A percentile compares a stretch with the other conserved stretches of the same genome.
These are phyloP conservation scores for Carallia brachiata DNA, from an alignment of 345 rosid species.

Conservation along the genomic window DNA sequence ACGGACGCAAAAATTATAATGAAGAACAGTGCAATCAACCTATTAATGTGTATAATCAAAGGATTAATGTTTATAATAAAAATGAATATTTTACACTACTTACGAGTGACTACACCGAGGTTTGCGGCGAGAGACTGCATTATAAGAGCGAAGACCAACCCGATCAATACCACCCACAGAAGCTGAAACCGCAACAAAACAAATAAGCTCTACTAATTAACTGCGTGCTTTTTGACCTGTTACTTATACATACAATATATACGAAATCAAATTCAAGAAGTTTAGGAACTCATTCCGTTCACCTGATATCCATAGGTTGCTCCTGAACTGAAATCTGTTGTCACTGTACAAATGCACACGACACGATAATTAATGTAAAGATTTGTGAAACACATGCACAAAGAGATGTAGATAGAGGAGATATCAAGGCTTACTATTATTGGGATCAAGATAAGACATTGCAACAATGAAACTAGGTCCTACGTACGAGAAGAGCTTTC, in stretches of 20 bases:
- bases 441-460: slow-evolving; percentile 35
- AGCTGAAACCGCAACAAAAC: slow-evolving; percentile 5
- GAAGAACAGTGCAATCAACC: too few species aligned
- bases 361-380: neutral
- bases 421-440: slow-evolving; percentile 20
- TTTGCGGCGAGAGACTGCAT: slow-evolving; percentile 37
- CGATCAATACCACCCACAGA: slow-evolving; percentile 29
- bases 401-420: neutral
- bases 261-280: too few species aligned
- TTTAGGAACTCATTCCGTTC: neutral
- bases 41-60: too few species aligned
- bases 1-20: too few species aligned
- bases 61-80: too few species aligned
- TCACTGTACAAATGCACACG: slow-evolving; percentile 18
- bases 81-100: neutral
- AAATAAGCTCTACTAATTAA: neutral
- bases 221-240: neutral
- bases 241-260: neutral
- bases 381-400: neutral
- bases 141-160: slow-evolving; percentile 28
- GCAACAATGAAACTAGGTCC: slow-evolving; percentile 40
- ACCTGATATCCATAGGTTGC: slow-evolving; percentile 32
- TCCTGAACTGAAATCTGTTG: slow-evolving; percentile 37
- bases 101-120: slow-evolving; percentile 29
- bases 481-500: slow-evolving; percentile 19